A percentile compares a stretch with the other conserved stretches of the same genome.
Evolutionary conservation across 2,329 filamentous ascomycete species (phyloP).

Genomic region (Sordariomycetes sp.): DNA sequence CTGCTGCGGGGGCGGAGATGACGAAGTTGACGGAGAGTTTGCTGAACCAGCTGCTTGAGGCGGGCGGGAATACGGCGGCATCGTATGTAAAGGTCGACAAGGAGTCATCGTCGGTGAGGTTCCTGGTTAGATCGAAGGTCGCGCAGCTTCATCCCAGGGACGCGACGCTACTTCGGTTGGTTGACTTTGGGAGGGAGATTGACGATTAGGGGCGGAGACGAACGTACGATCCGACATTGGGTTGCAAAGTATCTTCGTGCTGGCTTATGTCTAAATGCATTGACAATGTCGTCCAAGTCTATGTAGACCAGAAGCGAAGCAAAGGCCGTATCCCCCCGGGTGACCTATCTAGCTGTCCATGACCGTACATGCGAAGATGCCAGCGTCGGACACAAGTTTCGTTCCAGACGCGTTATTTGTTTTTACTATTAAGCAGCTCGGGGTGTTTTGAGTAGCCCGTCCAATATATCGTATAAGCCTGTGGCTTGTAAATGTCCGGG

Average conservation of each 20-base stretch:
- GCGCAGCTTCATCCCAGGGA: slow-evolving; percentile 54
- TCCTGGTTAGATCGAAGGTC: slow-evolving; percentile 51
- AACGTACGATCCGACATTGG: neutral
- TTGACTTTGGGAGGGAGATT: slow-evolving; percentile 52
- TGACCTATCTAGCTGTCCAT: no score
- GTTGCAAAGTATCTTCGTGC: neutral
- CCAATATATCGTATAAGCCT: no score
- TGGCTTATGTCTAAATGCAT: neutral
- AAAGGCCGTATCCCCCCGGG: no score
- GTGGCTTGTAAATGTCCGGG: no score
- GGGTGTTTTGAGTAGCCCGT: no score
- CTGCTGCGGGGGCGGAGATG: slow-evolving; percentile 42
- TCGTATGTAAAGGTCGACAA: slow-evolving; percentile 44
- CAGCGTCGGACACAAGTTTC: no score
- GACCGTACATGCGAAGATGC: no score
- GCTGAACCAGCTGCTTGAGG: slow-evolving; percentile 42
- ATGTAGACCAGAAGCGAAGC: no score
- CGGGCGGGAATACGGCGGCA: slow-evolving; percentile 37
- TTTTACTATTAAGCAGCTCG: no score
- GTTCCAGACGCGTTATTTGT: no score
- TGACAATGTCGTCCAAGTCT: neutral
- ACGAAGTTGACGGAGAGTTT: slow-evolving; percentile 45
- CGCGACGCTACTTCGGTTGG: slow-evolving; percentile 40
- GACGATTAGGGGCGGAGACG: slow-evolving; percentile 28
- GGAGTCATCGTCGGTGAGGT: slow-evolving; percentile 50